Evolutionary conservation across 495 filamentous ascomycete genomes (phyloP).

Genomic region (Podospora tetraspora): DNA sequence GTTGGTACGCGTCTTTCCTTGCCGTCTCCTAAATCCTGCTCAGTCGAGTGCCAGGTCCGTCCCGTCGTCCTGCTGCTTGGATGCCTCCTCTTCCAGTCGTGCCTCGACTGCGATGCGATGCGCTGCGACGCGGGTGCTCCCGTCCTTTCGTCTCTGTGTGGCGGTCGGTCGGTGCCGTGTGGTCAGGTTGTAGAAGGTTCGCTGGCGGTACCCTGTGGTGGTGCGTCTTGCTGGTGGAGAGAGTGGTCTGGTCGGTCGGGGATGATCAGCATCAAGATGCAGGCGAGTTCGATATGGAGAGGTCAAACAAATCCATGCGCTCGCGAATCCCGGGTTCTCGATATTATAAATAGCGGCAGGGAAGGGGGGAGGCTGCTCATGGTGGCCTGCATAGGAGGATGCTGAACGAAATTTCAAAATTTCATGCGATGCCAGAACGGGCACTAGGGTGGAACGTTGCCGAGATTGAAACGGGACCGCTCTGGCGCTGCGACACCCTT

Average conservation of each 20-base stretch:
- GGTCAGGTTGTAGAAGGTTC: background rate
- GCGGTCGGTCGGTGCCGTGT: background rate
- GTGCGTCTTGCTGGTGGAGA: background rate
- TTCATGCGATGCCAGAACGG: constrained; percentile 32
- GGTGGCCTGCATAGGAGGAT: constrained; percentile 16
- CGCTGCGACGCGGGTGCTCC: background rate
- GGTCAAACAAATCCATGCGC: constrained; percentile 10
- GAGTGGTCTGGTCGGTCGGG: background rate
- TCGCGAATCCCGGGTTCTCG: constrained; percentile 11
- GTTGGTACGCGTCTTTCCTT: background rate
- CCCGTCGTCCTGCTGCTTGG: background rate
- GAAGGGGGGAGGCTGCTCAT: constrained; percentile 11
- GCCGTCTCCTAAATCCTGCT: background rate
- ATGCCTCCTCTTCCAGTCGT: constrained; percentile 2
- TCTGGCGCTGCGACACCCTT: constrained; percentile 25
- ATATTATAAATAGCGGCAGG: constrained; percentile 24
- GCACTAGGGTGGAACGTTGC: constrained; percentile 40
- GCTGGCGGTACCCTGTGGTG: background rate
- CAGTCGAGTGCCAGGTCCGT: background rate
- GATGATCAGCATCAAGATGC: constrained; percentile 4
- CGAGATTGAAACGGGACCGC: constrained; percentile 39
- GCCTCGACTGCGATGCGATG: background rate
- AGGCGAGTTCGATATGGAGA: constrained; percentile 3
- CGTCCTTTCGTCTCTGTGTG: background rate
- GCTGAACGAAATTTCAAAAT: constrained; percentile 28